Evolutionary conservation across 305 asterid species (phyloP).

Genomic region (Solanum chacoense): DNA sequence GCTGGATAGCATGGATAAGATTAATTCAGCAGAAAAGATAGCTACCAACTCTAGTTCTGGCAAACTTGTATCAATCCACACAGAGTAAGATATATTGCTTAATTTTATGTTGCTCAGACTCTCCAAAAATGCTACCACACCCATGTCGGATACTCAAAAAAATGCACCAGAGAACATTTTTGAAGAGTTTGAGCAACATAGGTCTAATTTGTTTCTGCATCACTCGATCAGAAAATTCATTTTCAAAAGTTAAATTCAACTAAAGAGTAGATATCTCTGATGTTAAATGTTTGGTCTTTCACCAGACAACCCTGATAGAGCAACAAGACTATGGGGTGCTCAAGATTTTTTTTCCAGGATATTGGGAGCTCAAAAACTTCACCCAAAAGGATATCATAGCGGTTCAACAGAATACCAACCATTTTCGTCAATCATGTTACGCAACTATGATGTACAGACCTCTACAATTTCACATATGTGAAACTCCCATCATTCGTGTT

Average conservation of each 20-base stretch:
- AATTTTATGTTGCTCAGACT: neutral
- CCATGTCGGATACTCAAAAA: neutral
- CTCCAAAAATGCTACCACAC: neutral
- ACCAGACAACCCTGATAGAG: neutral
- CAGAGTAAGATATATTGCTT: neutral
- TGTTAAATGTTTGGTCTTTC: neutral
- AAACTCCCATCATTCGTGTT: neutral
- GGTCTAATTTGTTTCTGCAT: neutral
- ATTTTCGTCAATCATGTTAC: neutral
- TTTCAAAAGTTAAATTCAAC: neutral
- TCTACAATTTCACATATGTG: neutral
- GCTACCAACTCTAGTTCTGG: neutral
- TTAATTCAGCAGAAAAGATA: neutral
- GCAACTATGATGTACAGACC: neutral
- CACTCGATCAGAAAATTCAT: neutral
- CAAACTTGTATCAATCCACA: neutral
- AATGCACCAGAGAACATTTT: neutral
- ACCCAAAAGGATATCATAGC: neutral
- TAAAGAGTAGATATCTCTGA: neutral
- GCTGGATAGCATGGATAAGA: neutral
- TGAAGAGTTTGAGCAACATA: neutral
- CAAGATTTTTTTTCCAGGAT: neutral
- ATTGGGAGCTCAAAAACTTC: neutral
- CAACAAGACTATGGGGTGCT: neutral
- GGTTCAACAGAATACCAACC: neutral